Conservation (phyloP, 2,329 filamentous ascomycete species). For the Epichloe coenophiala region DNA sequence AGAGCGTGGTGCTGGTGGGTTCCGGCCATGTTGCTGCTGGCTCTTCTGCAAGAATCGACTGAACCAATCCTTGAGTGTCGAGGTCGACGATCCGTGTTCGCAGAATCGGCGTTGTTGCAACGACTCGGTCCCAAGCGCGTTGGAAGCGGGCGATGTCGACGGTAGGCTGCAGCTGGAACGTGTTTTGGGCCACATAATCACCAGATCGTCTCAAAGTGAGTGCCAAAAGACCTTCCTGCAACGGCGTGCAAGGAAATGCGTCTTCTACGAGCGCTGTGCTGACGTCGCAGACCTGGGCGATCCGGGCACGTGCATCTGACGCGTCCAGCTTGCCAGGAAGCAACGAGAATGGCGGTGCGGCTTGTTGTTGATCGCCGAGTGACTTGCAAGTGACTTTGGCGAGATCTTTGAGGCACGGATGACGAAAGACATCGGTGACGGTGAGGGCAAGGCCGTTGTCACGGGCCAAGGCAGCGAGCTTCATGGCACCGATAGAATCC, state of each 20-base stretch:
- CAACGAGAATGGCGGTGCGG: not conserved
- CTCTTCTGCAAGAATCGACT: not conserved
- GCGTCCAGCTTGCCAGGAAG: not conserved
- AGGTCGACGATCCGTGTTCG: slow-evolving; percentile 4
- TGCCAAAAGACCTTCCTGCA: slow-evolving; percentile 4
- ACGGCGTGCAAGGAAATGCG: slow-evolving; percentile 1
- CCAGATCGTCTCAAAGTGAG: not conserved
- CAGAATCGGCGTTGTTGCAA: slow-evolving; percentile 1
- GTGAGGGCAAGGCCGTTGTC: slow-evolving; percentile 21
- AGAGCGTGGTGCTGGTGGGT: slow-evolving; percentile 16
- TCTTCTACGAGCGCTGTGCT: not conserved
- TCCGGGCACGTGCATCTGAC: not conserved
- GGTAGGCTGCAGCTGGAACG: not conserved
- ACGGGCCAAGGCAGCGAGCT: slow-evolving; percentile 25
- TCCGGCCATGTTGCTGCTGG: slow-evolving; percentile 15
- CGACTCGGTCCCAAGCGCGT: slow-evolving; percentile 2
- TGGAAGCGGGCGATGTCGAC: slow-evolving; percentile 1
- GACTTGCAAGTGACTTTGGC: not conserved
- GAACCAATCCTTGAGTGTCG: not conserved
- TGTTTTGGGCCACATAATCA: slow-evolving; percentile 1
- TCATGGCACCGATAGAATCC: slow-evolving; percentile 12
- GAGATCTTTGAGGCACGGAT: slow-evolving; percentile 3
- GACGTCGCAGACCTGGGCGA: not conserved
- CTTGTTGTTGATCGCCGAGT: not conserved
- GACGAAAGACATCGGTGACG: slow-evolving; percentile 24